A percentile compares a stretch with the other conserved stretches of the same genome.
Evolutionary conservation across 2,329 filamentous ascomycete species (phyloP).

Genomic region (Zalaria obscura): DNA sequence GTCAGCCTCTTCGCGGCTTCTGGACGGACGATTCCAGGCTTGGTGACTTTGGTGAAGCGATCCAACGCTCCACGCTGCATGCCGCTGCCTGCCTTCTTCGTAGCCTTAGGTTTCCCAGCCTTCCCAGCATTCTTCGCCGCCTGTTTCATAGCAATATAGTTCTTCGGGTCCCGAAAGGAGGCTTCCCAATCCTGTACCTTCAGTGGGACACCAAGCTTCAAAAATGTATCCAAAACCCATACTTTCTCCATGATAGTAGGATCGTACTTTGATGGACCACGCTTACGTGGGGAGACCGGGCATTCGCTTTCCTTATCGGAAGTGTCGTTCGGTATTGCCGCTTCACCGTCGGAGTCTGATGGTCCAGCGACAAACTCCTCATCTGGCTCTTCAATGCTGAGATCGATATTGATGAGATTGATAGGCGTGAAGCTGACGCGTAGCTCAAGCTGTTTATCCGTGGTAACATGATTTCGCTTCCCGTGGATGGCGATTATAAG

Average conservation of each 20-base stretch:
- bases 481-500: slow-evolving; percentile 55
- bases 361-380: slow-evolving; percentile 40
- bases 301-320: slow-evolving; percentile 17
- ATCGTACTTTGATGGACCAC: slow-evolving; percentile 41
- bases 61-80: slow-evolving; percentile 10
- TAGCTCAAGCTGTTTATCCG: slow-evolving; percentile 62
- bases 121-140: slow-evolving; percentile 6
- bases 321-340: slow-evolving; percentile 4
- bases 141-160: slow-evolving; percentile 14
- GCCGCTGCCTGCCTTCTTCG: slow-evolving; percentile 4
- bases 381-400: slow-evolving; percentile 59
- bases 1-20: neutral
- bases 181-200: slow-evolving; percentile 53
- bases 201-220: slow-evolving; percentile 49
- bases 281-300: slow-evolving; percentile 25
- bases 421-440: slow-evolving; percentile 65
- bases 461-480: slow-evolving; percentile 55
- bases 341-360: slow-evolving; percentile 16
- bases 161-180: slow-evolving; percentile 14
- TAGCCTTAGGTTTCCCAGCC: neutral
- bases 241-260: slow-evolving; percentile 49
- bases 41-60: slow-evolving; percentile 6
- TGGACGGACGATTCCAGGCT: slow-evolving; percentile 5
- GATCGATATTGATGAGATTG: slow-evolving; percentile 62
- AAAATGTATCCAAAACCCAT: slow-evolving; percentile 55